Conservation (phyloP, 805 yeast species). For the Pichia exigua region DNA sequence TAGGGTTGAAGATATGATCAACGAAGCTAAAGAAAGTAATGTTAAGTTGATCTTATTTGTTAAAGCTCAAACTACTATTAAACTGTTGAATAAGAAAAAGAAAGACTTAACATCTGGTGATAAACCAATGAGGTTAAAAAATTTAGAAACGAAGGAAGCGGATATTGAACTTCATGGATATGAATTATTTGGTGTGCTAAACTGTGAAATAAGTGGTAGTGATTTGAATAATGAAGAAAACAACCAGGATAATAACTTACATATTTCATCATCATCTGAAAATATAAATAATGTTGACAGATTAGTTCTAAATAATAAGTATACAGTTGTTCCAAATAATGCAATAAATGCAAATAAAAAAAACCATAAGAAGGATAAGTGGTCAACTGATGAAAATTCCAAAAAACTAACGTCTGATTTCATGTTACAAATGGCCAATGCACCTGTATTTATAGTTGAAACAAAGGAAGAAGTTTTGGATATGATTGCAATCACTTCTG, state of each 20-base stretch:
- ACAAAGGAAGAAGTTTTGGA: conserved; percentile 78
- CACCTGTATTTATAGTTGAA: conserved; percentile 77
- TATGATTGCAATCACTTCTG: conserved; percentile 68
- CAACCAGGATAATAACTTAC: background rate
- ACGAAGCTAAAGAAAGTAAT: conserved; percentile 59
- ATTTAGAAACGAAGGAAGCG: conserved; percentile 40
- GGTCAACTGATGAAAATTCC: conserved; percentile 70
- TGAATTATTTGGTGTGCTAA: conserved; percentile 48
- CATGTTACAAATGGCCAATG: conserved; percentile 45
- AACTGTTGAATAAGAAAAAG: conserved; percentile 11
- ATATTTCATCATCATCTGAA: background rate
- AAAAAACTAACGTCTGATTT: conserved; percentile 49
- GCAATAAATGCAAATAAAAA: conserved; percentile 74
- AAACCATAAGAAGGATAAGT: conserved; percentile 66
- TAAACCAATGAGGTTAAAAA: conserved; percentile 71
- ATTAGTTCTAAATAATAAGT: conserved; percentile 37
- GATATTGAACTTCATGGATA: conserved; percentile 70
- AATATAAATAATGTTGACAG: background rate
- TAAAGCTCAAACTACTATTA: conserved; percentile 48
- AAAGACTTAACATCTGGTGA: conserved; percentile 38
- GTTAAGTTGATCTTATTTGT: conserved; percentile 71
- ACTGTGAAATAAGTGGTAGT: conserved; percentile 14
- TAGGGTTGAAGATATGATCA: conserved; percentile 55
- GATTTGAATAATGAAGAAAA: conserved; percentile 10
- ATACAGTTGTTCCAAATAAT: conserved; percentile 64